Conservation (phyloP, 2,329 filamentous ascomycete genomes). For the Ramularia collo-cygni region DNA sequence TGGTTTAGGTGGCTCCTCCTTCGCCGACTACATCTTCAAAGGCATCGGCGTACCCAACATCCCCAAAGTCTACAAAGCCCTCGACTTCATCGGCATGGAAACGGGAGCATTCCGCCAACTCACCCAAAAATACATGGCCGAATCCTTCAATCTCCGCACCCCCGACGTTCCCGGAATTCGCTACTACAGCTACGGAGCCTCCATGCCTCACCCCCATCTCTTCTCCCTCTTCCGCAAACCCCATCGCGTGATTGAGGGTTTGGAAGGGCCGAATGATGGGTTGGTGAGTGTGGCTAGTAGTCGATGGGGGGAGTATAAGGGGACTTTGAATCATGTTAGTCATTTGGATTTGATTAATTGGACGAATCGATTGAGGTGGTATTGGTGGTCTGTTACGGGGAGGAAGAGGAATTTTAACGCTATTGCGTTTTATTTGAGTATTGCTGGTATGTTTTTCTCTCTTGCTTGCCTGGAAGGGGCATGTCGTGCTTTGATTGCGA, state of each 20-base stretch:
- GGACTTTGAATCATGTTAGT: constrained; percentile 56
- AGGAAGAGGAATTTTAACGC: constrained; percentile 59
- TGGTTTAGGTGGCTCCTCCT: constrained; percentile 43
- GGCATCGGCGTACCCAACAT: constrained; percentile 48
- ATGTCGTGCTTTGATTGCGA: neutral
- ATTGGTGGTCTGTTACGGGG: constrained; percentile 50
- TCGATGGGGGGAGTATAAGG: constrained; percentile 57
- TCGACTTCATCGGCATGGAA: constrained; percentile 54
- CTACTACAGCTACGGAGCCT: constrained; percentile 60
- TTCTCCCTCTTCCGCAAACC: constrained; percentile 53
- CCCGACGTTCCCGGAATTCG: constrained; percentile 48
- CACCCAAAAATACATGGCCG: constrained; percentile 51
- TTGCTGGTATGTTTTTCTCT: constrained; percentile 46
- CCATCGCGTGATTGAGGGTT: constrained; percentile 47
- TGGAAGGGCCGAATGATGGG: constrained; percentile 57
- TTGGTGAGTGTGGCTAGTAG: constrained; percentile 57
- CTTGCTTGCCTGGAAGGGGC: constrained; percentile 1
- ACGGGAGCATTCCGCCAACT: constrained; percentile 57
- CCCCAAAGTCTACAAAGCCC: constrained; percentile 49
- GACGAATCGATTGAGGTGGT: constrained; percentile 56
- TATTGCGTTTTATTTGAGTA: constrained; percentile 57
- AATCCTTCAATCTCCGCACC: constrained; percentile 53
- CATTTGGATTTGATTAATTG: constrained; percentile 62
- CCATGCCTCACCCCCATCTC: constrained; percentile 44
- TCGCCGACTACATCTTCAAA: constrained; percentile 56